Conservation (phyloP, 2,329 filamentous ascomycete genomes). For the Thermothelomyces thermophilus region DNA sequence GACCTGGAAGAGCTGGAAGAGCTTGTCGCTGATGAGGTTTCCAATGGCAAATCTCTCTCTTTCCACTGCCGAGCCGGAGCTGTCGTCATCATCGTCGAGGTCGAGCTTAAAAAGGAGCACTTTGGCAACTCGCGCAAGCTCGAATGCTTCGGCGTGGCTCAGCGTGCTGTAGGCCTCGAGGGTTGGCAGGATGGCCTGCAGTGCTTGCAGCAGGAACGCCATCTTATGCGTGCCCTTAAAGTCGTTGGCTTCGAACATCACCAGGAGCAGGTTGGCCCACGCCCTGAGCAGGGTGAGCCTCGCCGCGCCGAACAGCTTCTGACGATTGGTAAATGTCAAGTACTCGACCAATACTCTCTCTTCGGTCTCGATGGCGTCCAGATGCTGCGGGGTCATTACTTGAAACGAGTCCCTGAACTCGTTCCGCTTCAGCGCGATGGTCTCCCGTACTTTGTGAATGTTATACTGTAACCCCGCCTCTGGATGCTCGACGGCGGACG, state of each 20-base stretch:
- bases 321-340: slow-evolving; percentile 57
- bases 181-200: slow-evolving; percentile 83
- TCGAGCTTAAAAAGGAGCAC: slow-evolving; percentile 67
- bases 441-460: slow-evolving; percentile 62
- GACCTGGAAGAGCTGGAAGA: slow-evolving; percentile 86
- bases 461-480: slow-evolving; percentile 58
- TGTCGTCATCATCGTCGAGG: slow-evolving; percentile 33
- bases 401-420: slow-evolving; percentile 48
- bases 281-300: slow-evolving; percentile 65
- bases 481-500: slow-evolving; percentile 55
- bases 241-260: slow-evolving; percentile 77
- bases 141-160: slow-evolving; percentile 61
- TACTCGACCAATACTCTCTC: slow-evolving; percentile 55
- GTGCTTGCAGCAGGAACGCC: slow-evolving; percentile 74
- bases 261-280: slow-evolving; percentile 78
- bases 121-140: slow-evolving; percentile 71
- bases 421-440: slow-evolving; percentile 63
- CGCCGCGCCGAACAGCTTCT: slow-evolving; percentile 48
- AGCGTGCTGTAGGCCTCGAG: slow-evolving; percentile 70
- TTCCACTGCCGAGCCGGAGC: slow-evolving; percentile 33
- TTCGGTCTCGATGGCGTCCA: slow-evolving; percentile 48
- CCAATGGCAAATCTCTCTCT: slow-evolving; percentile 31
- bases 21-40: slow-evolving; percentile 69
- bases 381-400: slow-evolving; percentile 44
- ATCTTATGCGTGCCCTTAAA: slow-evolving; percentile 66